Evolutionary conservation across 116 monocot species (phyloP), one percentile per base, ranked within the genome.

Genomic region (Posidonia oceanica): DNA sequence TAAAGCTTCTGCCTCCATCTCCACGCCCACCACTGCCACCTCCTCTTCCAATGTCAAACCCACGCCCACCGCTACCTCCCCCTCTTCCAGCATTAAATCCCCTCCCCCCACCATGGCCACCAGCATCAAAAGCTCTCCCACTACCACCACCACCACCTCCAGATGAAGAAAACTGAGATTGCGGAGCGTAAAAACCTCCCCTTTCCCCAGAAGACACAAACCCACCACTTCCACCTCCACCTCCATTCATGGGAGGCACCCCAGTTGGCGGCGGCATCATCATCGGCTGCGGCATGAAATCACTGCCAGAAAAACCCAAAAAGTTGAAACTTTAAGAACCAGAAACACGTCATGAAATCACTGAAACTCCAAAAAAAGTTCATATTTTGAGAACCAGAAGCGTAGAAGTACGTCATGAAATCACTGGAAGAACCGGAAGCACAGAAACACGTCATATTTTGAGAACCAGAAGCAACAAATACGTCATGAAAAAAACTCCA

Each of bases 241-340:
- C 56, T 4, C 48, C 37, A 69, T 12, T 14, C 29, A 29, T 29
- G 29, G 29, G 29, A 29, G 29, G 29, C 29, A 29, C 29, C 53
- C 38, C n/a, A n/a, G 17, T 41, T 52, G 41, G 39, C 14, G 59
- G 58, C 16, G 40, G 56, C 44, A 67, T 14, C 39, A 18, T 39
- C 56, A 39, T 39, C 22, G 41, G 38, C 5, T 18, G 41, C 71
- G 61, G 71, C 68, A 71, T 68, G 12, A 81, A 69, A 78, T 84
- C 84, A 51, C 83, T 77, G 74, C 74, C 72, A 71, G 22, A 54
- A 16, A 38, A 61, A 3, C 7, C 0, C 60, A 55, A n/a, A 59
- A 66, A 41, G 37, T 12, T n/a, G 18, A 22, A 54, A 18, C 39
- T 21, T 18, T 58, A 66, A 22, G 39, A 42, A 56, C 15, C 20